Evolutionary conservation across 2,329 filamentous ascomycete genomes (phyloP).

Genomic region (Aspergillus sclerotialis): DNA sequence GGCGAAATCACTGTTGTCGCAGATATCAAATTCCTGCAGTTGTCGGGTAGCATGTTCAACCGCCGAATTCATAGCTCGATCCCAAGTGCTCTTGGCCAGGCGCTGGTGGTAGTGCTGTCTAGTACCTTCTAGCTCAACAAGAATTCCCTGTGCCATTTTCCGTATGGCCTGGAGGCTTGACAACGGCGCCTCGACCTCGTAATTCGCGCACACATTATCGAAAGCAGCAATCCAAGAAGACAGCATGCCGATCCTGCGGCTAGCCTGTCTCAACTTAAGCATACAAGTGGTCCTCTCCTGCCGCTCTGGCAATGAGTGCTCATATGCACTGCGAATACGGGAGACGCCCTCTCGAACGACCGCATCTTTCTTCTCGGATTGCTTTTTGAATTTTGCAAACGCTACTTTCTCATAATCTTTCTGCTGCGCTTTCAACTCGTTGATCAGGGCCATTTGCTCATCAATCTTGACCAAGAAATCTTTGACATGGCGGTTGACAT

Average conservation of each 20-base stretch:
- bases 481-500: conserved; percentile 98
- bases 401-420: conserved; percentile 78
- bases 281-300: conserved; percentile 71
- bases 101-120: conserved; percentile 85
- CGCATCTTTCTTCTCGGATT: conserved; percentile 73
- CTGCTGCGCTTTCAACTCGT: conserved; percentile 87
- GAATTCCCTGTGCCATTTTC: conserved; percentile 80
- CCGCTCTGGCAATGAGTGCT: conserved; percentile 69
- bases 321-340: conserved; percentile 75
- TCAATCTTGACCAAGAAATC: conserved; percentile 99
- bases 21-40: conserved; percentile 61
- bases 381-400: conserved; percentile 85
- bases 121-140: conserved; percentile 82
- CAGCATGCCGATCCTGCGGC: conserved; percentile 77
- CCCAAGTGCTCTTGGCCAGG: conserved; percentile 75
- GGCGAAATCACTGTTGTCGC: conserved; percentile 61
- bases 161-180: conserved; percentile 66
- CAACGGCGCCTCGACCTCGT: conserved; percentile 61
- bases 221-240: conserved; percentile 91
- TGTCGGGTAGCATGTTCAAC: conserved; percentile 78
- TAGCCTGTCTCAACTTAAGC: conserved; percentile 74
- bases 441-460: conserved; percentile 95
- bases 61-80: conserved; percentile 77
- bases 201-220: conserved; percentile 68
- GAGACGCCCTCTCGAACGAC: conserved; percentile 70